Conservation (phyloP, 805 yeast genomes). For the Candida odintsovae region DNA sequence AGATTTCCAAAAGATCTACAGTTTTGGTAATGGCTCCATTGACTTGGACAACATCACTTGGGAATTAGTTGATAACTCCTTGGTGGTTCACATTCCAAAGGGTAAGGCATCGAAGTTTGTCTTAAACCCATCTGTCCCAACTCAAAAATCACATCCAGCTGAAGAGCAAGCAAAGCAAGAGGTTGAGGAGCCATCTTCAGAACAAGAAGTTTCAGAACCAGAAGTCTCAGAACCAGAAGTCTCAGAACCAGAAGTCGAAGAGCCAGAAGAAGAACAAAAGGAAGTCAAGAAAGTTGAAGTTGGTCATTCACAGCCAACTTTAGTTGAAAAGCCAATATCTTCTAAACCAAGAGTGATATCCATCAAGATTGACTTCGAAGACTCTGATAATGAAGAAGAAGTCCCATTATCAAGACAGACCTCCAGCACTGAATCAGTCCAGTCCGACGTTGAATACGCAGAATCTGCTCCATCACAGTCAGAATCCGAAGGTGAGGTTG, state of each 20-base stretch:
- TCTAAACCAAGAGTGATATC: conserved; percentile 8
- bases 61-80: conserved; percentile 6
- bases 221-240: not conserved
- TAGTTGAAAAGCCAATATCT: not conserved
- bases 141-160: not conserved
- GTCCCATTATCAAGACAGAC: conserved; percentile 4
- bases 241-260: not conserved
- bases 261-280: not conserved
- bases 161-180: not conserved
- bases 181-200: not conserved
- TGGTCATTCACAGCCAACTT: not conserved
- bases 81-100: conserved; percentile 17
- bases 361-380: conserved; percentile 6
- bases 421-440: not conserved
- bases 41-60: conserved; percentile 13
- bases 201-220: not conserved
- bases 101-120: not conserved
- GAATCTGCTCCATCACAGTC: conserved; percentile 1
- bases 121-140: not conserved
- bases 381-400: not conserved
- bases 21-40: conserved; percentile 10
- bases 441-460: not conserved
- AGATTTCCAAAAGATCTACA: conserved; percentile 11
- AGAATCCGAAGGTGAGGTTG: conserved; percentile 1
- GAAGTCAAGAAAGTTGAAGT: not conserved